phyloP scores from a whole-genome alignment of 108 stramenopile genomes.

The Fistulifera solaris region DNA sequence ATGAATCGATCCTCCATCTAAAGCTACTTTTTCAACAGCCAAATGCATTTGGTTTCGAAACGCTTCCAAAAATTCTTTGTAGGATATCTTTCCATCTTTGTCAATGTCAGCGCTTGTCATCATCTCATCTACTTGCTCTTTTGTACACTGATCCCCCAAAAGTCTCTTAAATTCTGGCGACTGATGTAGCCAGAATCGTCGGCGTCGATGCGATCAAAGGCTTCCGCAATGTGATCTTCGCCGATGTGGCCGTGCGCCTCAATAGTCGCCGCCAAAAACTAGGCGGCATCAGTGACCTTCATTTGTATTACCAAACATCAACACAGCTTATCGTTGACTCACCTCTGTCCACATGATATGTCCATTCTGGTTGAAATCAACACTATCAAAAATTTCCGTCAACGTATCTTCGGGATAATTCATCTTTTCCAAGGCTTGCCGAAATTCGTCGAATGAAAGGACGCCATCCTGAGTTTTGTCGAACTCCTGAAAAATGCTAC shows the following conservation, averaged over 20 bases:
- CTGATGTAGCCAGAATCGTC: conserved; percentile 72
- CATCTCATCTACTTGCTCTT: conserved; percentile 13
- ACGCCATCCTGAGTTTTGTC: conserved; percentile 51
- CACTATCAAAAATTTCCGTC: conserved; percentile 26
- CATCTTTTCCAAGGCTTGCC: conserved; percentile 35
- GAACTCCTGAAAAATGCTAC: conserved; percentile 64
- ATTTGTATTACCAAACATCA: conserved; percentile 7
- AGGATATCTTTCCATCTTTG: conserved; percentile 17
- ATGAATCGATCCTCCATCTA: neutral
- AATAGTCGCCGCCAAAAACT: conserved; percentile 86
- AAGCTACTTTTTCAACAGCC: neutral
- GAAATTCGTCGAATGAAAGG: conserved; percentile 69
- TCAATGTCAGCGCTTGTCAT: conserved; percentile 12
- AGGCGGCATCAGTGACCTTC: conserved; percentile 15
- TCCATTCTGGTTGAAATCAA: conserved; percentile 33
- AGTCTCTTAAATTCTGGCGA: conserved; percentile 30
- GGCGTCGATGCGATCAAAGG: conserved; percentile 78
- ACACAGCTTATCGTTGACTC: neutral
- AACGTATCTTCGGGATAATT: conserved; percentile 44
- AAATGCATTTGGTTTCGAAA: conserved; percentile 5
- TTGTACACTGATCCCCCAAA: neutral
- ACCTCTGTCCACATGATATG: conserved; percentile 1
- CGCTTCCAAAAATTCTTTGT: conserved; percentile 13
- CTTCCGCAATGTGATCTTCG: conserved; percentile 56
- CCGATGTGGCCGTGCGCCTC: conserved; percentile 61